Percentiles rank a stretch among this genome's conserved stretches.
Conservation (phyloP, 1,284 basidiomycete species). For the Amylostereum areolatum region DNA sequence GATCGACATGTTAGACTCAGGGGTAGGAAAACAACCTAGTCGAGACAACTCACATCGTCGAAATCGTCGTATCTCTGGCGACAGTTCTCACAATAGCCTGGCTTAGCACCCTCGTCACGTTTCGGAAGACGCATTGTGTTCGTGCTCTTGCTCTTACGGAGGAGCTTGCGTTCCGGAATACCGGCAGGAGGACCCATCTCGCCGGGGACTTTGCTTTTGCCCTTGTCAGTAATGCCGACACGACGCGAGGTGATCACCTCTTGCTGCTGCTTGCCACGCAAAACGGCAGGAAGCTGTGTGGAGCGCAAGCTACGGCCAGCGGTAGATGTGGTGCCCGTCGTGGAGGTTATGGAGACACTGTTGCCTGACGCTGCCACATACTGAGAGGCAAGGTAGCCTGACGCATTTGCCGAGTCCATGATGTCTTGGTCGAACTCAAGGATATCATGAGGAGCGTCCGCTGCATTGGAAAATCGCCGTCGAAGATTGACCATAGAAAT, state of each 20-base stretch:
- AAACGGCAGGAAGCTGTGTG: conserved; percentile 41
- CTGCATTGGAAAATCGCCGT: conserved; percentile 35
- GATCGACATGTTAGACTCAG: not conserved
- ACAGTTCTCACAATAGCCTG: conserved; percentile 99
- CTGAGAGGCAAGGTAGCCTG: conserved; percentile 60
- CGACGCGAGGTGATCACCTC: conserved; percentile 61
- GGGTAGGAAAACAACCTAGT: too few relatives aligned
- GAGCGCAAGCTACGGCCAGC: conserved; percentile 38
- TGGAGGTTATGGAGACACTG: conserved; percentile 88
- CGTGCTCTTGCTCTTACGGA: conserved; percentile 74
- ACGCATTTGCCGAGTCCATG: conserved; percentile 55
- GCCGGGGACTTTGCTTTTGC: conserved; percentile 27
- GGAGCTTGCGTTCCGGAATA: conserved; percentile 46
- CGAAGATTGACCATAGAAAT: conserved; percentile 76
- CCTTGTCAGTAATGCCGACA: conserved; percentile 25
- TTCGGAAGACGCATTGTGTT: conserved; percentile 69
- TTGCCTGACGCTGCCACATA: conserved; percentile 93
- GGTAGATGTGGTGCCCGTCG: conserved; percentile 83
- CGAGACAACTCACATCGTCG: conserved; percentile 51
- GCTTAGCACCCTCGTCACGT: conserved; percentile 82
- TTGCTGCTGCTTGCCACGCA: conserved; percentile 55
- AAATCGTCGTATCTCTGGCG: conserved; percentile 89
- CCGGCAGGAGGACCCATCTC: conserved; percentile 61
- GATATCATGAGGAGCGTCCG: conserved; percentile 25
- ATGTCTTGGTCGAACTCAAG: conserved; percentile 45